These are phyloP conservation scores for Crithidia fasciculata DNA, from an alignment of 208 protist species.

Conservation along the genomic window DNA sequence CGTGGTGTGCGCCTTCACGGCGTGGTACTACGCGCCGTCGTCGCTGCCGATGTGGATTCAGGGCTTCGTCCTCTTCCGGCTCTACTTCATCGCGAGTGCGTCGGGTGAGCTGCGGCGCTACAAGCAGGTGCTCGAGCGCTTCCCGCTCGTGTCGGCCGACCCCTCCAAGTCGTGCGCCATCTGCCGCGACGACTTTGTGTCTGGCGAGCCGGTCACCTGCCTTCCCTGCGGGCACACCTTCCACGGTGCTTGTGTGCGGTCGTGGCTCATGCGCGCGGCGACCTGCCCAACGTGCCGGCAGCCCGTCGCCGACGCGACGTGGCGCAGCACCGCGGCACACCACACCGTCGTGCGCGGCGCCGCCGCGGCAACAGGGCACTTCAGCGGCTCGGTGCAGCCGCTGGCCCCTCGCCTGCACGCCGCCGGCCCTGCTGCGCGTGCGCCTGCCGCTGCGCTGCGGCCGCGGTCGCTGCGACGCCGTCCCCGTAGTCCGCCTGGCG, in stretches of 20 bases:
- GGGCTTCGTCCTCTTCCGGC: conserved; percentile 46
- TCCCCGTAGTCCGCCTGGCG: too few species aligned
- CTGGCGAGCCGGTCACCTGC: conserved; percentile 41
- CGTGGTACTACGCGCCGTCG: conserved; percentile 54
- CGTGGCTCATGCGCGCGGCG: conserved; percentile 63
- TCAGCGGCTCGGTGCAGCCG: conserved; percentile 37
- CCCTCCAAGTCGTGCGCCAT: conserved; percentile 63
- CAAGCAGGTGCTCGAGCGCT: conserved; percentile 45
- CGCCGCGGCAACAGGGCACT: background rate
- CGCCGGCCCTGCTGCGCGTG: too few species aligned
- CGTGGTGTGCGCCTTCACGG: conserved; percentile 31
- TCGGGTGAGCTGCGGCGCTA: conserved; percentile 42
- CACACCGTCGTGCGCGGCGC: background rate
- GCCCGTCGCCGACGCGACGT: conserved; percentile 19
- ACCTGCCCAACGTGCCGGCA: conserved; percentile 81
- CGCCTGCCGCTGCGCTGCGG: conserved; percentile 3
- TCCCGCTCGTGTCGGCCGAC: conserved; percentile 49
- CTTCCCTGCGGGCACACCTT: conserved; percentile 88
- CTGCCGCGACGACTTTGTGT: conserved; percentile 70
- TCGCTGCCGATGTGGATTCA: conserved; percentile 50
- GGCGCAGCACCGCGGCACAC: background rate
- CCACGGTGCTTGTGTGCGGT: conserved; percentile 76
- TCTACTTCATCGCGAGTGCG: conserved; percentile 39
- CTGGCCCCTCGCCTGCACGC: conserved; percentile 29
- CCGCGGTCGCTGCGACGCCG: too few species aligned